phyloP scores from a whole-genome alignment of 1,284 basidiomycete species.

The Stereum hirsutum region DNA sequence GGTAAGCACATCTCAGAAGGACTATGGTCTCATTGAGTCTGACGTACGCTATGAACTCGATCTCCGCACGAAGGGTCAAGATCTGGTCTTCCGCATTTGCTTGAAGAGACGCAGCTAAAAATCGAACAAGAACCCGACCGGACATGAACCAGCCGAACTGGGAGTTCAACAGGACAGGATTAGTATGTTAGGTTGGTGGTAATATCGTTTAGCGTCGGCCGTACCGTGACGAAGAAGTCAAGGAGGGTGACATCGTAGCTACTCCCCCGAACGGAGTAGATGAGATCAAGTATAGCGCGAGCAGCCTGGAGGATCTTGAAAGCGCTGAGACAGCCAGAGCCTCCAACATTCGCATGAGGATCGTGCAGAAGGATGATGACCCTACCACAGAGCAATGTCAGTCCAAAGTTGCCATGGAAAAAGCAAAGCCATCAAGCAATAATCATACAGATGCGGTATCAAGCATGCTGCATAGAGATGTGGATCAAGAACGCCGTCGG shows the following conservation, averaged over 20 bases:
- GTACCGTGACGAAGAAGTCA: conserved; percentile 33
- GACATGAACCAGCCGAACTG: conserved; percentile 65
- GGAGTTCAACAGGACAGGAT: conserved; percentile 7
- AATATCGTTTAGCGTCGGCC: neutral
- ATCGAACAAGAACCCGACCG: conserved; percentile 55
- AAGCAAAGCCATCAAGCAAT: neutral
- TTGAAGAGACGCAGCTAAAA: conserved; percentile 49
- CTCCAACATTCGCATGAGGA: conserved; percentile 53
- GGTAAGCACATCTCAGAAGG: neutral
- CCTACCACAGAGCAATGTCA: conserved; percentile 6
- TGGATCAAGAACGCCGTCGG: conserved; percentile 48
- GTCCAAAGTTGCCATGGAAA: neutral
- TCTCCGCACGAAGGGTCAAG: conserved; percentile 44
- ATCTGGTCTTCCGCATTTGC: conserved; percentile 42
- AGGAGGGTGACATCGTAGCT: conserved; percentile 60
- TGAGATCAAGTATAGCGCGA: conserved; percentile 55
- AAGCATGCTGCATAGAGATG: conserved; percentile 58
- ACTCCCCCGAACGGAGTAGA: conserved; percentile 56
- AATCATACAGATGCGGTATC: conserved; percentile 53
- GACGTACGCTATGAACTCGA: conserved; percentile 57
- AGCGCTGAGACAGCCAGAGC: conserved; percentile 52
- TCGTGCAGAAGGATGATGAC: conserved; percentile 45
- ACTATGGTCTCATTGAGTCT: conserved; percentile 3
- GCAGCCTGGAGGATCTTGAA: conserved; percentile 57
- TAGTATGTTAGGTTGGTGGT: conserved; percentile 8